Base-by-base conservation (phyloP, 805 yeast species). In the Debaryomyces hansenii region DNA sequence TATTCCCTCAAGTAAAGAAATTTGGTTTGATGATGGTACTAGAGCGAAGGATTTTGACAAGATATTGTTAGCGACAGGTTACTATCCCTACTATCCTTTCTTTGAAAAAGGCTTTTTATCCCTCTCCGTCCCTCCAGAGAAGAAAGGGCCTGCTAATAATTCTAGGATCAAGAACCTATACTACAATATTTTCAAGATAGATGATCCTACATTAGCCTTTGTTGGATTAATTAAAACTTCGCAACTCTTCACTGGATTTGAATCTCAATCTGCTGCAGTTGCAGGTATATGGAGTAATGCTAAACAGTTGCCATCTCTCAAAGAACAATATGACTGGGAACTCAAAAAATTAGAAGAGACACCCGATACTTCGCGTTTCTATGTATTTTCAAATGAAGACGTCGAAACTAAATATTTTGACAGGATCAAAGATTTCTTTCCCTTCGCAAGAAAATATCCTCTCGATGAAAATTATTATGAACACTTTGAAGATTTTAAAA, bases 241-340 rank as follows among this genome's bases (percentile, higher is more conserved):
- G 2, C 55, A 77, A 20, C 69, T 73, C 50, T 79, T 78, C 64
- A 75, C 76, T 42, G 67, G 76, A 12, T 75, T 78, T 51, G 85
- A 80, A 53, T 65, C 75, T 1, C 62, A 69, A 40, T 79, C 82
- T 1, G 76, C 80, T n/a, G 82, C 83, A 0, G 63, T 80, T 41
- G 79, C 81, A 12, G 84, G 84, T n/a, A 75, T 78, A 4, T 80
- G 82, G 80, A 66, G 80, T 2, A 60, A 60, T 5, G 63, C 63
- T 24, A 62, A 57, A 20, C 11, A 50, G 9, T 56, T 78, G 20
- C 83, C 84, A 1, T 37, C 69, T 0, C 49, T 56, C 12, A 67
- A 67, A 21, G 75, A 70, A 20, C 80, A 77, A 54, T 46, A 44
- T 15, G 46, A 54, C 7, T 72, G 76, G 72, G 71, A 65, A 29